Conservation (phyloP, 148 eudicot genomes). For the Cornus kousa region DNA sequence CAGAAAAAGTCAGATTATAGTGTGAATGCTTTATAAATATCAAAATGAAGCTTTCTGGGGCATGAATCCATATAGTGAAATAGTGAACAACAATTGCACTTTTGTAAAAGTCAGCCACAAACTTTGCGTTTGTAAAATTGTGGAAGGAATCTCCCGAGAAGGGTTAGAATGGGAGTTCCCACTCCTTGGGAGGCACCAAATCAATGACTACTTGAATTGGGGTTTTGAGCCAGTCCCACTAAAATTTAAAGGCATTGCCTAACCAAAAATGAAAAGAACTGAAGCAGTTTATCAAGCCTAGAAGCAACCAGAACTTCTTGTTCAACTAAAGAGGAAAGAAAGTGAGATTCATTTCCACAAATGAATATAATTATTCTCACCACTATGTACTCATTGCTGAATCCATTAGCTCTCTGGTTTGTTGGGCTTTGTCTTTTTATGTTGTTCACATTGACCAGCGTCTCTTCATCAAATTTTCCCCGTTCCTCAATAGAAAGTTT, state of each 20-base stretch:
- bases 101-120: no score
- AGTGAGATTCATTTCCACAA: not conserved
- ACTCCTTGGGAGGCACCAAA: no score
- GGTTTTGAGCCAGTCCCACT: no score
- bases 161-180: no score
- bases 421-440: constrained; percentile 64
- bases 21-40: not conserved
- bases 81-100: no score
- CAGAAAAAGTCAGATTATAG: not conserved
- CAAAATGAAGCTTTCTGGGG: not conserved
- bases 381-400: constrained; percentile 96
- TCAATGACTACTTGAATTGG: no score
- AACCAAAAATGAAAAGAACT: not conserved
- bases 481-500: constrained; percentile 91
- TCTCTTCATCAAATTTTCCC: constrained; percentile 95
- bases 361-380: constrained; percentile 32
- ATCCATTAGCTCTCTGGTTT: constrained; percentile 59
- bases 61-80: no score
- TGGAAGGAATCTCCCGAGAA: not conserved
- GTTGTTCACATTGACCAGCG: constrained; percentile 88
- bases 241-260: not conserved
- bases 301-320: not conserved
- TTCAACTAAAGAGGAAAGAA: not conserved
- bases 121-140: no score
- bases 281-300: not conserved